Conservation (phyloP, 345 rosid genomes). For the Cochlearia excelsa region DNA sequence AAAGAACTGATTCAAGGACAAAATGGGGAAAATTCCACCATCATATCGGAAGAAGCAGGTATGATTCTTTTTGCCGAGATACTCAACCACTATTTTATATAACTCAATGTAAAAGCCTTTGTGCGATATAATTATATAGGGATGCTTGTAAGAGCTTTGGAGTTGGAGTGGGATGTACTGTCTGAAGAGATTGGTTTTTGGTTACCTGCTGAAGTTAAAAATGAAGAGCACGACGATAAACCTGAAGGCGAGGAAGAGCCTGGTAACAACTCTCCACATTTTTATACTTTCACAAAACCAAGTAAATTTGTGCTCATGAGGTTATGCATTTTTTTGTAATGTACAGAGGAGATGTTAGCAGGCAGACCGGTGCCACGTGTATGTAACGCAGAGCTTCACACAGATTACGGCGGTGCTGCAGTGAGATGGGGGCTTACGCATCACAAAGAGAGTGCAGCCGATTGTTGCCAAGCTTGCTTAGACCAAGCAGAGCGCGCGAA, state of each 20-base stretch:
- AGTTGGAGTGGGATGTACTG: constrained; percentile 70
- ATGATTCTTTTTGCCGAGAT: constrained; percentile 9
- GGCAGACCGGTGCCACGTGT: constrained; percentile 80
- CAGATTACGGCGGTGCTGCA: constrained; percentile 89
- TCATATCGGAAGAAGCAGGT: constrained; percentile 76
- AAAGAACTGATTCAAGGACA: constrained; percentile 47
- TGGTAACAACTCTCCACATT: constrained; percentile 46
- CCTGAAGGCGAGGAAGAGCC: constrained; percentile 72
- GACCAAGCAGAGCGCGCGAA: constrained; percentile 78
- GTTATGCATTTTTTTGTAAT: constrained; percentile 14
- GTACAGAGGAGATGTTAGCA: constrained; percentile 72
- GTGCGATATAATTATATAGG: constrained; percentile 36
- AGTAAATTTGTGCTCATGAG: not conserved
- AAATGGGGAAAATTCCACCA: constrained; percentile 47
- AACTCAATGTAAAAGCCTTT: constrained; percentile 6
- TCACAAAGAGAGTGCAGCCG: constrained; percentile 96
- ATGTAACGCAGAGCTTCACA: constrained; percentile 80
- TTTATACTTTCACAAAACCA: not conserved
- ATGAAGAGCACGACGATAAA: constrained; percentile 82
- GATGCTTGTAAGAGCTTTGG: constrained; percentile 67
- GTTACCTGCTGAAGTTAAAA: constrained; percentile 66
- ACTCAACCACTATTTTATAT: not conserved
- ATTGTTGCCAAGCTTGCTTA: constrained; percentile 95
- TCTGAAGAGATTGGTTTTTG: constrained; percentile 87
- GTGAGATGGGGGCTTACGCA: constrained; percentile 97